phyloP scores from a whole-genome alignment of 192 early-diverging fungal genomes.

The Backusella sp. region DNA sequence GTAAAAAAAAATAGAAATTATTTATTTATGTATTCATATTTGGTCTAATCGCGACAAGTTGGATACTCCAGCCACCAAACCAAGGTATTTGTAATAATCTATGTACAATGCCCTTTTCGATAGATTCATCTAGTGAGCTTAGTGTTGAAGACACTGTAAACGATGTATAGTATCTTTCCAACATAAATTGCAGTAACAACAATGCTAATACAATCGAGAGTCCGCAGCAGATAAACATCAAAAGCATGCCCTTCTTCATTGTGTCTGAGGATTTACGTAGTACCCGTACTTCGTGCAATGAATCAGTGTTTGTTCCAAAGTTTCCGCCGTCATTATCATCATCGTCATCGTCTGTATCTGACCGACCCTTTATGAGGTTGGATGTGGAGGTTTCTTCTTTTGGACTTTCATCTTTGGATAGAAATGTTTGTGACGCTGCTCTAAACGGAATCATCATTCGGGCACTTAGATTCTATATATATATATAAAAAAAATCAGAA shows the following conservation, averaged over 20 bases:
- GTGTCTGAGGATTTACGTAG: conserved; percentile 10
- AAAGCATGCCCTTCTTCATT: conserved; percentile 5
- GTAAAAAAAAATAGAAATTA: not conserved
- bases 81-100: conserved; percentile 19
- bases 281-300: conserved; percentile 8
- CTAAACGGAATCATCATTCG: conserved; percentile 11
- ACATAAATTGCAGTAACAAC: conserved; percentile 11
- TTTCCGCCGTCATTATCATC: not conserved
- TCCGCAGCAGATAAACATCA: conserved; percentile 11
- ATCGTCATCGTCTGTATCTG: not conserved
- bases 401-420: not conserved
- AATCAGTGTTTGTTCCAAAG: not conserved
- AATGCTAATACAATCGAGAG: conserved; percentile 14
- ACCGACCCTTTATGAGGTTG: not conserved
- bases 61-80: conserved; percentile 27
- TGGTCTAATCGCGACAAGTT: conserved; percentile 16
- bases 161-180: conserved; percentile 1
- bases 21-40: not conserved
- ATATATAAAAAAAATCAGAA: not conserved
- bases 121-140: not conserved
- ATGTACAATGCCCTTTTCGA: not conserved
- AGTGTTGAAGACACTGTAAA: not conserved
- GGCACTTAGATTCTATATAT: conserved; percentile 1
- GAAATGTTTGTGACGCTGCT: not conserved
- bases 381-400: not conserved